Evolutionary conservation across 176 grass and related monocot species (phyloP), one percentile per base, ranked within the genome.

Genomic region (Leersia perrieri): DNA sequence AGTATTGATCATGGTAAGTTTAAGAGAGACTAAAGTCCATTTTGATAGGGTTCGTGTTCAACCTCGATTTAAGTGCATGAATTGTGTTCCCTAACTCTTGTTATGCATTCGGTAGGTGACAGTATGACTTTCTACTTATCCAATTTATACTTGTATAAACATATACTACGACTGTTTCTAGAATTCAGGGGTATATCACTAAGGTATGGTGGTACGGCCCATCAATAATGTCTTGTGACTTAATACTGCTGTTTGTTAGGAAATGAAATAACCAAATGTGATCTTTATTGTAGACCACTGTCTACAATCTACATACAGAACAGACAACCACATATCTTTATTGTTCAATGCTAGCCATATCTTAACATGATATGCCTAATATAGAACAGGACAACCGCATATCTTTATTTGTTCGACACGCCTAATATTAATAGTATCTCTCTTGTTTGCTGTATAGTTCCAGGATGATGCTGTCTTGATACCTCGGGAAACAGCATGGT

Each of bases 401-500:
- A n/a, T n/a, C n/a, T n/a, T n/a, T n/a, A n/a, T n/a, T n/a, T n/a
- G n/a, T n/a, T n/a, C n/a, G n/a, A n/a, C n/a, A n/a, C 32, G 30
- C 57, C 16, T 57, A 32, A 11, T 75, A n/a, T n/a, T 53, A 26
- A 26, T n/a, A 35, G 16, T 60, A 45, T 61, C 7, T 76, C 11
- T 16, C 20, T 57, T 6, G 11, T n/a, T 70, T 83, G 9, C 20
- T 76, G 20, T 57, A 57, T 63, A 98, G 95, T 98, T 98, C 88
- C 35, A 91, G 78, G 73, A 86, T 22, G 95, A 98, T 44, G 41
- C 44, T 9, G 90, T 98, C 23, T 63, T 94, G 42, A 98, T 98
- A 89, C 95, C 95, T 39, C 84, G 86, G 41, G 95, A 94, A 85
- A 98, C 95, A 22, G 77, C 95, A 14, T 98, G 95, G 92, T 98